phyloP scores from a whole-genome alignment of 139 green algal genomes.

The Micractinium conductrix region DNA sequence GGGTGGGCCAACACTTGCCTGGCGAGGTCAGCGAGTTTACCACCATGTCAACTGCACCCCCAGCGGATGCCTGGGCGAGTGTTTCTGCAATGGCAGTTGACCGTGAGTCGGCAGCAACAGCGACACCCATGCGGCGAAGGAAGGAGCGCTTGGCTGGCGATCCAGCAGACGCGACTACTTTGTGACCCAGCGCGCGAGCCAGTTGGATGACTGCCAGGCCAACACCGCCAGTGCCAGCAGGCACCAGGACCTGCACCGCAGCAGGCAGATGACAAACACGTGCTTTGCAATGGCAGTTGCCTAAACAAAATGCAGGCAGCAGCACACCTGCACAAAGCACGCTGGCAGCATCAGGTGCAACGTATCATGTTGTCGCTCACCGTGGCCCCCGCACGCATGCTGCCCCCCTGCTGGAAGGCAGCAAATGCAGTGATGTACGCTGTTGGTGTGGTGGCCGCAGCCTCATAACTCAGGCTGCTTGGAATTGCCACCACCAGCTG shows the following conservation, averaged over 20 bases:
- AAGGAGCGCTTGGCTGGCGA: slow-evolving; percentile 62
- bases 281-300: too few relatives aligned
- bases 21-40: slow-evolving; percentile 87
- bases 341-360: too few relatives aligned
- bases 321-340: too few relatives aligned
- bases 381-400: neutral
- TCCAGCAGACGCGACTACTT: slow-evolving; percentile 58
- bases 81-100: slow-evolving; percentile 55
- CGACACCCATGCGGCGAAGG: too few relatives aligned
- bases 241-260: slow-evolving; percentile 71
- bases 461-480: slow-evolving; percentile 61
- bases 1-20: neutral
- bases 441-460: too few relatives aligned
- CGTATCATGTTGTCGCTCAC: too few relatives aligned
- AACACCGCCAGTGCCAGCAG: too few relatives aligned
- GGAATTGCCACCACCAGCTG: slow-evolving; percentile 69
- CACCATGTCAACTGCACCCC: slow-evolving; percentile 26
- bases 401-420: too few relatives aligned
- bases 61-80: neutral
- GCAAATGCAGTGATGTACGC: too few relatives aligned
- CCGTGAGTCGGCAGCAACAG: slow-evolving; percentile 58
- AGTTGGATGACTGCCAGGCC: slow-evolving; percentile 68
- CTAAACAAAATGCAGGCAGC: too few relatives aligned
- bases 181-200: neutral
- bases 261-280: too few relatives aligned